Conservation (phyloP, 768 basidiomycete genomes). For the Auricularia sp. region DNA sequence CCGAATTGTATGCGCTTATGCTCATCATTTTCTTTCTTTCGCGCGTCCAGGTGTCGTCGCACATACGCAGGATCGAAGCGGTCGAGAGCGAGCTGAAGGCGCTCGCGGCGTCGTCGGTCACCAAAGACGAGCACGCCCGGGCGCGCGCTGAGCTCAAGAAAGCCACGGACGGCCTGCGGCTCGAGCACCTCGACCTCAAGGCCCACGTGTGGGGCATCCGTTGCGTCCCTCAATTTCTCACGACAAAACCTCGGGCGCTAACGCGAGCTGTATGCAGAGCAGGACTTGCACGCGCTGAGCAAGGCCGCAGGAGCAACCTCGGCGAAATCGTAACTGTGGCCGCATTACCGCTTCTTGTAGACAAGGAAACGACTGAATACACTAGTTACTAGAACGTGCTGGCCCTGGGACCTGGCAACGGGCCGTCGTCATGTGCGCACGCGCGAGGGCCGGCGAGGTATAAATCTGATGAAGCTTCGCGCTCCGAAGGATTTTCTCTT, state of each 20-base stretch:
- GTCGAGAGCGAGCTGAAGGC: conserved; percentile 86
- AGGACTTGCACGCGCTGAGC: conserved; percentile 64
- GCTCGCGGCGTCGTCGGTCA: conserved; percentile 49
- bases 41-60: conserved; percentile 56
- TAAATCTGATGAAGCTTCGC: background rate
- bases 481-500: background rate
- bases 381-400: background rate
- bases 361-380: background rate
- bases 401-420: background rate
- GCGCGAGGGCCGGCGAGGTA: background rate
- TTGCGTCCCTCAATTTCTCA: conserved; percentile 30
- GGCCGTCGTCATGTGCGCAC: conserved; percentile 5
- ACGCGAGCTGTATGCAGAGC: conserved; percentile 37
- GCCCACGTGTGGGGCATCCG: conserved; percentile 83
- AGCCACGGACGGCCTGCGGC: conserved; percentile 70
- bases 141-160: conserved; percentile 79
- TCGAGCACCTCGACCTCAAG: conserved; percentile 73
- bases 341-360: background rate
- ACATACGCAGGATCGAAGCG: conserved; percentile 70
- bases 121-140: conserved; percentile 71
- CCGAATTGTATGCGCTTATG: background rate
- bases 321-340: background rate
- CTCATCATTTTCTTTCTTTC: background rate
- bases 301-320: conserved; percentile 29
- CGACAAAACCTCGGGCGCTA: background rate